Evolutionary conservation across 129 eudicot genomes (phyloP).

Genomic region (carrot (Daucus carota)): DH1_v3.0 NC_030384.2:43228501-43229000

Average conservation of each 20-base stretch:
- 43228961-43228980: neutral
- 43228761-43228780: neutral
- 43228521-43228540: neutral
- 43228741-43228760: neutral
- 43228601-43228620: no score
- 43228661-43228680: no score
- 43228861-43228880: neutral
- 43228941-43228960: neutral
- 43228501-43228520: neutral
- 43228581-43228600: no score
- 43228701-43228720: neutral
- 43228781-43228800: no score
- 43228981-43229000: no score
- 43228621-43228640: no score
- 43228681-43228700: no score
- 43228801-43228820: neutral
- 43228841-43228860: neutral
- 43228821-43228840: neutral
- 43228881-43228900: neutral
- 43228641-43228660: no score
- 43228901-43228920: neutral
- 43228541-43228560: neutral
- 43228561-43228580: neutral
- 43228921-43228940: neutral
- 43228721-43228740: neutral